phyloP scores from a whole-genome alignment of 257 asterid species.

The Osmanthus fragrans region DNA sequence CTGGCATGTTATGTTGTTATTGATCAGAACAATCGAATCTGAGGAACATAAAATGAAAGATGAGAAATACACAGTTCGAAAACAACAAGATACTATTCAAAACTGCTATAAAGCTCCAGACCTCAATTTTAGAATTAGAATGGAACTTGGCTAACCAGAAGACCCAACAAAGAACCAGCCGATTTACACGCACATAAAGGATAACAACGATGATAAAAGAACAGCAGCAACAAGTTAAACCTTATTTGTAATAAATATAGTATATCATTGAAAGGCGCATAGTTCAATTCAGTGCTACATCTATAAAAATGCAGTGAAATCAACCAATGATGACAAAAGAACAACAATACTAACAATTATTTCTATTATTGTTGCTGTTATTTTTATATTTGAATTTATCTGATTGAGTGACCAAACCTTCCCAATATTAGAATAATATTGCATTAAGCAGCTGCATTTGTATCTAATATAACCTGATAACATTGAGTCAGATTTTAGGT shows the following conservation, averaged over 20 bases:
- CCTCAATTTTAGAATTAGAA: not conserved
- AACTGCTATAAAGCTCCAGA: not conserved
- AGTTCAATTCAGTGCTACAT: no score
- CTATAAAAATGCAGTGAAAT: not conserved
- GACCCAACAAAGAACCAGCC: not conserved
- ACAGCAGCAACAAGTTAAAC: not conserved
- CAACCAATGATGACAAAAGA: not conserved
- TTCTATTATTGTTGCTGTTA: not conserved
- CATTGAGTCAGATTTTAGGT: not conserved
- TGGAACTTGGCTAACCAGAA: not conserved
- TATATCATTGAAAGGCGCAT: not conserved
- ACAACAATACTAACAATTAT: not conserved
- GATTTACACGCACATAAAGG: not conserved
- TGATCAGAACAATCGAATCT: not conserved
- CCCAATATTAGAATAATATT: not conserved
- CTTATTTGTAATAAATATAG: not conserved
- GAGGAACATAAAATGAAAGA: not conserved
- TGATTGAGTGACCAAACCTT: not conserved
- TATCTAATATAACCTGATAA: not conserved
- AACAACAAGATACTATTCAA: not conserved
- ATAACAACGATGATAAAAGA: not conserved
- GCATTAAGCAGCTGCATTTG: not conserved
- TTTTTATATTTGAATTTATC: not conserved
- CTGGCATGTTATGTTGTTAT: not conserved
- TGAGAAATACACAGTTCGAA: not conserved